Evolutionary conservation across 2,329 filamentous ascomycete species (phyloP).

Genomic region (Monilinia fructicola): DNA sequence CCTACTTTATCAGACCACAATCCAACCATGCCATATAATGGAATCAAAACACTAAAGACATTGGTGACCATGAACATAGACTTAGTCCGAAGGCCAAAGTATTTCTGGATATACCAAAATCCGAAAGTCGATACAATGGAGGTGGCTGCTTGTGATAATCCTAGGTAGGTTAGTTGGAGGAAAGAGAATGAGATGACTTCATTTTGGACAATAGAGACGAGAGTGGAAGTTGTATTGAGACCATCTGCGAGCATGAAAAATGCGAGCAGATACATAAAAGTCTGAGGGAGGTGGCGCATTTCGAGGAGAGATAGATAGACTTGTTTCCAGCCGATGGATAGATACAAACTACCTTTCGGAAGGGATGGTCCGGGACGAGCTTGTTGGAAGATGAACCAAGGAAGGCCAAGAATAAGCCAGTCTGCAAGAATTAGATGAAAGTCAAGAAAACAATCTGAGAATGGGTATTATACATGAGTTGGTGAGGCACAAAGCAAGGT

Average conservation of each 20-base stretch:
- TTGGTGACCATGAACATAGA: constrained; percentile 46
- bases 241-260: constrained; percentile 47
- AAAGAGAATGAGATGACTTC: constrained; percentile 45
- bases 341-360: constrained; percentile 44
- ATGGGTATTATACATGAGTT: constrained; percentile 43
- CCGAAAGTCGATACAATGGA: constrained; percentile 45
- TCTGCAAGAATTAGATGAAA: constrained; percentile 34
- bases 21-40: constrained; percentile 46
- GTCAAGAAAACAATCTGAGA: not conserved
- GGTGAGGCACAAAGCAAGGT: constrained; percentile 44
- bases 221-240: constrained; percentile 44
- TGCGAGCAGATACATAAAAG: constrained; percentile 45
- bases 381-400: constrained; percentile 47
- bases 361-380: constrained; percentile 44
- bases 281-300: constrained; percentile 44
- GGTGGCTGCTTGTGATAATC: constrained; percentile 43
- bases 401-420: constrained; percentile 45
- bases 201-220: constrained; percentile 46
- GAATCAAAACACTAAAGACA: constrained; percentile 45
- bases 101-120: constrained; percentile 46
- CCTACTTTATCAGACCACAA: constrained; percentile 44
- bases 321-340: constrained; percentile 46
- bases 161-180: constrained; percentile 45
- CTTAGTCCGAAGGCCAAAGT: constrained; percentile 45
- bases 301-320: constrained; percentile 44